Evolutionary conservation across 2,329 filamentous ascomycete genomes (phyloP), one percentile per base, ranked within the genome.

Genomic region (Aspergillus jensenii): DNA sequence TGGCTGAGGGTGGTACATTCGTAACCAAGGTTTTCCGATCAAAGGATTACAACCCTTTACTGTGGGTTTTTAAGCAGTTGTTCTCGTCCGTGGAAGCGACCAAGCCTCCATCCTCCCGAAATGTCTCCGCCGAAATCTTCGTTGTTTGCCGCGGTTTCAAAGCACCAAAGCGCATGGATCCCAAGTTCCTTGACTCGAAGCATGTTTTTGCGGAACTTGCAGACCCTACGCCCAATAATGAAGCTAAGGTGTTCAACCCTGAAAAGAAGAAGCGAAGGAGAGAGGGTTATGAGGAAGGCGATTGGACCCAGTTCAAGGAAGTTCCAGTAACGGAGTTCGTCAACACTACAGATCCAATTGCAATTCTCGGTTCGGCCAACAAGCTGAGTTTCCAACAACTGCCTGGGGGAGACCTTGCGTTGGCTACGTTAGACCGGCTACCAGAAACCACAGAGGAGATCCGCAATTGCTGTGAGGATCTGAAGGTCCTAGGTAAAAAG

Each of bases 51-150:
- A 97, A 97, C 73, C 88, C 91, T 58, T 78, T 99, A 46, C 83
- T 98, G 49, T 99, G 95, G 95, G 93, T 98, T 35, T 92, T 98
- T 80, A 96, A 96, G 73, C 95, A 99, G 75, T 83, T 99, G 1
- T 99, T 99, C 79, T 84, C 84, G 48, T 96, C 95, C 65, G 95
- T 99, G 62, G 93, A 99, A 73, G 93, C 96, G 49, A 99, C 95
- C 5, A 99, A 99, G 76, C 95, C 95, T 3, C 95, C 95, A 0
- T 96, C 92, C 0, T 96, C 91, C 8, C 85, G 95, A 80, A 97
- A 96, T 69, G 93, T 99, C 52, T 97, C 92, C 7, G 95, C 95
- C 64, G 95, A 99, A 81, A 98, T 98, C 41, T 99, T 99, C 80
- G 93, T 98, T 63, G 95, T 99, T 35, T 98, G 93, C 77, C 87